Percentiles rank a stretch among this genome's conserved stretches.
Evolutionary conservation across 2,329 filamentous ascomycete species (phyloP).

Genomic region (Apiospora malaysiana): DNA sequence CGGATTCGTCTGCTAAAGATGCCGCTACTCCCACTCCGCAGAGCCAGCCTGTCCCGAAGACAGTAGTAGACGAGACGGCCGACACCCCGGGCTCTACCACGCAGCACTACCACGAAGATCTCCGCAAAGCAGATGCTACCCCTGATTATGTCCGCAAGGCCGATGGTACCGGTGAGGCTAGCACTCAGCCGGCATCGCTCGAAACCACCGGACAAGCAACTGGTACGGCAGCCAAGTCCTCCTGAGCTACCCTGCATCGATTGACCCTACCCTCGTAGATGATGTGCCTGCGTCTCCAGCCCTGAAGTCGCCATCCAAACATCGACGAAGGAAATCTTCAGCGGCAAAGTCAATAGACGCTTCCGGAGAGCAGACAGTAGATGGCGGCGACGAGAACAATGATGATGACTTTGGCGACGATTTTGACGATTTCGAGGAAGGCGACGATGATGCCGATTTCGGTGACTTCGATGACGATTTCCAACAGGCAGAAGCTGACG

Average conservation of each 20-base stretch:
- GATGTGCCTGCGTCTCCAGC: conserved; percentile 35
- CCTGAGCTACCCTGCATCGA: conserved; percentile 41
- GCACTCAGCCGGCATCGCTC: conserved; percentile 34
- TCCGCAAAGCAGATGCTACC: conserved; percentile 56
- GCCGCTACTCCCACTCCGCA: conserved; percentile 41
- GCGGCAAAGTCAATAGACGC: conserved; percentile 34
- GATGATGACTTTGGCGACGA: conserved; percentile 63
- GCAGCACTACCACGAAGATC: conserved; percentile 49
- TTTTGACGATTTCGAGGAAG: conserved; percentile 68
- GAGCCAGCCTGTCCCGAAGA: conserved; percentile 53
- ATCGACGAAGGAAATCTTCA: conserved; percentile 38
- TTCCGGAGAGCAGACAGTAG: conserved; percentile 37
- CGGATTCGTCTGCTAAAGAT: conserved; percentile 33
- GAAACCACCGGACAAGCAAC: conserved; percentile 39
- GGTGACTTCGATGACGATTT: conserved; percentile 78
- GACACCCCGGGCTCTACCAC: conserved; percentile 52
- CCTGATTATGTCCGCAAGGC: conserved; percentile 55
- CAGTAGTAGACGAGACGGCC: conserved; percentile 58
- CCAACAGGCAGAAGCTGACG: conserved; percentile 56
- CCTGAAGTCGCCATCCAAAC: conserved; percentile 35
- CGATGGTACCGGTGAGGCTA: conserved; percentile 46
- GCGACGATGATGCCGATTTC: conserved; percentile 61
- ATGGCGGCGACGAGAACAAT: conserved; percentile 40
- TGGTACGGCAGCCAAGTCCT: conserved; percentile 45
- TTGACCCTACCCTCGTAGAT: conserved; percentile 45